Percentiles rank a stretch among this genome's conserved stretches.
phyloP scores from a whole-genome alignment of 441 rosid genomes.

The Bruguiera hainesii region DNA sequence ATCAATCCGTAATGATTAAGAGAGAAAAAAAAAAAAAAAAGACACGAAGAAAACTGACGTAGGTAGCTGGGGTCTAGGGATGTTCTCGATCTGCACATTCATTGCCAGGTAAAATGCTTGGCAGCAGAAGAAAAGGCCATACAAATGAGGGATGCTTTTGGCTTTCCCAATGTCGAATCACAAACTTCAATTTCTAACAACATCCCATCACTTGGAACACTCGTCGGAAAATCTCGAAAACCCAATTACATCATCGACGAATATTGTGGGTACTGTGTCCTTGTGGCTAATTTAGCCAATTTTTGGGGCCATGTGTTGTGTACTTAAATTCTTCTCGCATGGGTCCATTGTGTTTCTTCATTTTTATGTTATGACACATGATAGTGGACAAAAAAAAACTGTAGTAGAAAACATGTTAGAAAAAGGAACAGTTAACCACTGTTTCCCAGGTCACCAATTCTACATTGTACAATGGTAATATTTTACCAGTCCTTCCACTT shows the following conservation, averaged over 20 bases:
- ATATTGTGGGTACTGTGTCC: conserved; percentile 24
- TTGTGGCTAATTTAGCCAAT: conserved; percentile 17
- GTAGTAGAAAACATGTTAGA: background rate
- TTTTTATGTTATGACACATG: conserved; percentile 13
- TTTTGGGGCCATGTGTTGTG: conserved; percentile 33
- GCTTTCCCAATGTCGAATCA: conserved; percentile 25
- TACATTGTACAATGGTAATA: background rate
- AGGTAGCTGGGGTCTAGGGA: no score
- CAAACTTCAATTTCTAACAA: conserved; percentile 15
- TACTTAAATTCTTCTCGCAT: conserved; percentile 28
- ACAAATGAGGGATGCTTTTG: conserved; percentile 5
- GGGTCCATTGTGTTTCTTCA: conserved; percentile 29
- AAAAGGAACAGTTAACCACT: background rate
- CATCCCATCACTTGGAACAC: conserved; percentile 28
- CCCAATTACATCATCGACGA: conserved; percentile 20
- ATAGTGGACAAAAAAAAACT: background rate
- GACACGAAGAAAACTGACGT: background rate
- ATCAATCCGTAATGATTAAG: background rate
- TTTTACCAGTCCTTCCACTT: background rate
- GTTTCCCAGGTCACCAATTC: background rate
- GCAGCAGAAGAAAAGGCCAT: background rate
- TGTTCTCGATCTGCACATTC: no score
- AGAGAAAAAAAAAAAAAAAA: background rate
- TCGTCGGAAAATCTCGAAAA: conserved; percentile 14
- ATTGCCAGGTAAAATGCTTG: background rate